Evolutionary conservation across 2,329 filamentous ascomycete species (phyloP).

Genomic region (Trichophyton schoenleinii): DNA sequence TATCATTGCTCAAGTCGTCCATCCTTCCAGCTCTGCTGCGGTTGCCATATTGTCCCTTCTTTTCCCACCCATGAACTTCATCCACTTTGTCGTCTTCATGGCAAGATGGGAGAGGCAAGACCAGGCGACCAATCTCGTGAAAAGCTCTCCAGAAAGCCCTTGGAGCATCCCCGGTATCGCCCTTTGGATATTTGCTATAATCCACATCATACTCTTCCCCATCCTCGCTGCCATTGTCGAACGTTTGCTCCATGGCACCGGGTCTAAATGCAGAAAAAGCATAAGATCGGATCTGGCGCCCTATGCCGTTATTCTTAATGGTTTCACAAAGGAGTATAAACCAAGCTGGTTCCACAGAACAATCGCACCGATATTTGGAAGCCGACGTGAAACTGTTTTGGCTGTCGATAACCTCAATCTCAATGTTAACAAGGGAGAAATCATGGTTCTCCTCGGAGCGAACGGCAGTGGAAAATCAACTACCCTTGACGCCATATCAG

Average conservation of each 20-base stretch:
- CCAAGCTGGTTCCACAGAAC: slow-evolving; percentile 47
- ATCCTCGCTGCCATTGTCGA: slow-evolving; percentile 64
- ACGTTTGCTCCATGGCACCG: slow-evolving; percentile 60
- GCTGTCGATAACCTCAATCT: slow-evolving; percentile 66
- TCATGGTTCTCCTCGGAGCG: slow-evolving; percentile 72
- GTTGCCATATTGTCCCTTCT: slow-evolving; percentile 60
- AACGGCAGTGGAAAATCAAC: slow-evolving; percentile 89
- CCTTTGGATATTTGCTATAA: slow-evolving; percentile 62
- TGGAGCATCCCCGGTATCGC: slow-evolving; percentile 61
- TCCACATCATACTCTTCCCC: slow-evolving; percentile 70
- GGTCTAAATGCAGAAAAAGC: slow-evolving; percentile 32
- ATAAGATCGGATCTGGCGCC: slow-evolving; percentile 14
- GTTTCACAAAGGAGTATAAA: slow-evolving; percentile 66
- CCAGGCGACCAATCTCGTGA: slow-evolving; percentile 47
- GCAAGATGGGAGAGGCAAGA: slow-evolving; percentile 61
- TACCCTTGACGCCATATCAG: slow-evolving; percentile 76
- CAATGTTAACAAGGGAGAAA: slow-evolving; percentile 62
- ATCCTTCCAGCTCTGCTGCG: slow-evolving; percentile 41
- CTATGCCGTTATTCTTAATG: slow-evolving; percentile 55
- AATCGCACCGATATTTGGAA: slow-evolving; percentile 31
- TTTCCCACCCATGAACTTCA: slow-evolving; percentile 79
- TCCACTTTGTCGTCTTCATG: slow-evolving; percentile 64
- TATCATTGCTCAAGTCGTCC: slow-evolving; percentile 67
- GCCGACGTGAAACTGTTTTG: slow-evolving; percentile 52
- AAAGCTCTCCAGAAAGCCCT: slow-evolving; percentile 50